A percentile compares a stretch with the other conserved stretches of the same genome.
These are phyloP conservation scores for Xanthoconium stramineum DNA, from an alignment of 768 basidiomycete genomes.

Conservation along the genomic window DNA sequence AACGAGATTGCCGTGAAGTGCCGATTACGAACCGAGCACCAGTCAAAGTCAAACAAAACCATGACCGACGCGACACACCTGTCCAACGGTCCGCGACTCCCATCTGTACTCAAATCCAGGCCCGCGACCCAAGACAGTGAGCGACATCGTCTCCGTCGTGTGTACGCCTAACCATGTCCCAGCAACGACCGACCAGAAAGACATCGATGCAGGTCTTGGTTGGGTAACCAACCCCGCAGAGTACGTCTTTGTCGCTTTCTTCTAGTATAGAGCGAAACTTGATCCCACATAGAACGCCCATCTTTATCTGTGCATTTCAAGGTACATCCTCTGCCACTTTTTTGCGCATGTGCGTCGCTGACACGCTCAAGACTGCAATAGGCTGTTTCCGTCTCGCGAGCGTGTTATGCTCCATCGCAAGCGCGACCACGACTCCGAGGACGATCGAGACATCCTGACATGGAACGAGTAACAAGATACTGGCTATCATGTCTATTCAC, in stretches of 20 bases:
- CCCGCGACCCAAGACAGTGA: constrained; percentile 34
- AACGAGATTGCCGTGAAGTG: not conserved
- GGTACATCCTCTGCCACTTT: constrained; percentile 33
- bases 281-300: constrained; percentile 54
- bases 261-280: not conserved
- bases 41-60: not conserved
- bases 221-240: constrained; percentile 63
- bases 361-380: constrained; percentile 52
- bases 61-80: not conserved
- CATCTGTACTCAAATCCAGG: constrained; percentile 32
- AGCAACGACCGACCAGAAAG: constrained; percentile 55
- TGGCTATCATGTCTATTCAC: not conserved
- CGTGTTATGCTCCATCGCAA: constrained; percentile 68
- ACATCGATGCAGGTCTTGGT: constrained; percentile 50
- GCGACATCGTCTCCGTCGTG: not conserved
- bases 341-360: not conserved
- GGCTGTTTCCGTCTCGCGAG: constrained; percentile 69
- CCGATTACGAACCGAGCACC: too few relatives aligned
- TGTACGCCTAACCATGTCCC: not conserved
- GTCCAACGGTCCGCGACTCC: constrained; percentile 28
- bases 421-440: constrained; percentile 64
- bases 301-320: constrained; percentile 72
- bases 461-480: constrained; percentile 56
- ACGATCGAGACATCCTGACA: constrained; percentile 56
- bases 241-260: constrained; percentile 37